phyloP scores from a whole-genome alignment of 208 protist genomes.

The Angomonas ambiguus region DNA sequence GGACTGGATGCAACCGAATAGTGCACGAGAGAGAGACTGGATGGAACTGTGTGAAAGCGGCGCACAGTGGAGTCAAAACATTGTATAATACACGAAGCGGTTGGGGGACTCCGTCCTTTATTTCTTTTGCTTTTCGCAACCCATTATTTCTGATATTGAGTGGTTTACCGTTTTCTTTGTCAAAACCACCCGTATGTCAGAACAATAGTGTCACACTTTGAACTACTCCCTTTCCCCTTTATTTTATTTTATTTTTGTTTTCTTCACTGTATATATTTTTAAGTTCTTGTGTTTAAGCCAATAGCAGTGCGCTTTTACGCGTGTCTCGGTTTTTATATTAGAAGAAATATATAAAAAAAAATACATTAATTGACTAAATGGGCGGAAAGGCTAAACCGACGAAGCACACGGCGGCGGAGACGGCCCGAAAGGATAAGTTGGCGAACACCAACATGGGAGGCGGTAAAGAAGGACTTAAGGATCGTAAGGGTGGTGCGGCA shows the following conservation, averaged over 20 bases:
- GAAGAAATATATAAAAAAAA: too few species aligned
- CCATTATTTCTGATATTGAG: too few species aligned
- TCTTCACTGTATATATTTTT: not conserved
- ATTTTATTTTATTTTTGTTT: not conserved
- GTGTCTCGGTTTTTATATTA: too few species aligned
- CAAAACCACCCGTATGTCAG: too few species aligned
- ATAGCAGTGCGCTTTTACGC: not conserved
- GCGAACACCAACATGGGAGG: slow-evolving; percentile 72
- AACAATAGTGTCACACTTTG: too few species aligned
- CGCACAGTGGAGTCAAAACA: not conserved
- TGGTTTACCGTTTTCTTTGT: too few species aligned
- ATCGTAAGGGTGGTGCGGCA: slow-evolving; percentile 54
- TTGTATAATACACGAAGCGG: too few species aligned
- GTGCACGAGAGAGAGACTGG: not conserved
- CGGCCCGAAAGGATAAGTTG: slow-evolving; percentile 57
- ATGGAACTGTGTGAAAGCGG: not conserved
- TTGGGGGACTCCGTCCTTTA: too few species aligned
- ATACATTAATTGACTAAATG: slow-evolving; percentile 24
- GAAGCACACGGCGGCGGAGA: slow-evolving; percentile 70
- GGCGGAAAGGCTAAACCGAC: slow-evolving; percentile 77
- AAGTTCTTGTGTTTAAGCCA: not conserved
- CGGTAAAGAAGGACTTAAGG: slow-evolving; percentile 44
- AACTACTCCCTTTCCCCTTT: too few species aligned
- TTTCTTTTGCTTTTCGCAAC: too few species aligned
- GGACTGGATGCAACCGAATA: too few species aligned